Conservation (phyloP, 1,284 basidiomycete species). For the Inonotus obliquus region DNA sequence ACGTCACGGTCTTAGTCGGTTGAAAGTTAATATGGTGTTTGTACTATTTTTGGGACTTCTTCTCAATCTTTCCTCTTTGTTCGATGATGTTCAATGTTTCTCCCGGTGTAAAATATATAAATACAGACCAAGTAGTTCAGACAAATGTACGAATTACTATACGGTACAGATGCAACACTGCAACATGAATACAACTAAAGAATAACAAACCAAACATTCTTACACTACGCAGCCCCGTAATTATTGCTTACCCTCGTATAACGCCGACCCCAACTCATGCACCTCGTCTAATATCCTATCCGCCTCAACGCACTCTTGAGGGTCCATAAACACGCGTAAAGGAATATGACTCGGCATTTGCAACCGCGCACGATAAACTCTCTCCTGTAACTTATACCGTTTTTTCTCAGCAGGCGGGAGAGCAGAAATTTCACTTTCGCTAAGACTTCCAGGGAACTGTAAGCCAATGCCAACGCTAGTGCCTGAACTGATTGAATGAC, state of each 20-base stretch:
- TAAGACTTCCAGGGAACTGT: constrained; percentile 18
- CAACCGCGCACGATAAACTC: constrained; percentile 55
- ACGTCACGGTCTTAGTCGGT: not conserved
- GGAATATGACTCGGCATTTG: constrained; percentile 49
- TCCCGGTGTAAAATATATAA: too few species aligned
- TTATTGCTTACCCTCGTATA: not conserved
- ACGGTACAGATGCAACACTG: too few species aligned
- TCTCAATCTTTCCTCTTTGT: too few species aligned
- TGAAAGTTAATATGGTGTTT: too few species aligned
- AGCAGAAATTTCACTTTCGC: constrained; percentile 16
- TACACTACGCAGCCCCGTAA: not conserved
- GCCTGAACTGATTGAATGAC: too few species aligned
- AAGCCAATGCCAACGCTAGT: not conserved
- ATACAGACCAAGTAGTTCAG: too few species aligned
- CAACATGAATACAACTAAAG: too few species aligned
- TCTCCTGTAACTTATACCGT: constrained; percentile 50
- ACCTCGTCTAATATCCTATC: constrained; percentile 12
- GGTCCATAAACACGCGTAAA: constrained; percentile 60
- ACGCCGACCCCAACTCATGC: not conserved
- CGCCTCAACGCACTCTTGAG: constrained; percentile 62
- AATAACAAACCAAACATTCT: not conserved
- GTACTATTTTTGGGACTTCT: too few species aligned
- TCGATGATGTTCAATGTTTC: too few species aligned
- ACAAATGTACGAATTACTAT: too few species aligned
- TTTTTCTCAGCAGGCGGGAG: constrained; percentile 39